These are phyloP conservation scores for Penicillium sp. DNA, from an alignment of 2,329 filamentous ascomycete genomes.

Conservation along the genomic window DNA sequence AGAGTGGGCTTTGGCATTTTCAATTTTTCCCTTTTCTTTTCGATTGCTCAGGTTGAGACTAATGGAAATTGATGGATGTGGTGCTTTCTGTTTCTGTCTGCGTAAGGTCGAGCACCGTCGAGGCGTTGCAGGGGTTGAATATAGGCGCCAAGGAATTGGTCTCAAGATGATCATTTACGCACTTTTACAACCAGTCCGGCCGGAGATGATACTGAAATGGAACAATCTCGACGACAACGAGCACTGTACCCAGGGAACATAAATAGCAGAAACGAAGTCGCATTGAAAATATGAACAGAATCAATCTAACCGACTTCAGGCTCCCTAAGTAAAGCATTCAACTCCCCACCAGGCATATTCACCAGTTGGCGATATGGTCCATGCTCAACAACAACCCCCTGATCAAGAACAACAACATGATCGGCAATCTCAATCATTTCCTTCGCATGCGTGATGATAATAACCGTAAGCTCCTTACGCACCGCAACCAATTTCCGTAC, in stretches of 20 bases:
- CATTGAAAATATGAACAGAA: no score
- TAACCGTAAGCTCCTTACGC: conserved; percentile 57
- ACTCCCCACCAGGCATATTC: conserved; percentile 44
- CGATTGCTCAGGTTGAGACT: background rate
- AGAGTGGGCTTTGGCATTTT: conserved; percentile 29
- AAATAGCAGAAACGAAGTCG: no score
- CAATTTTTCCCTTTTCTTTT: background rate
- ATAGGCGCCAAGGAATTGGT: background rate
- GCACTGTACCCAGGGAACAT: background rate
- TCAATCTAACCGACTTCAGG: background rate
- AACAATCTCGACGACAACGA: background rate
- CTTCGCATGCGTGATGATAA: conserved; percentile 75
- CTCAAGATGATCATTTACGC: background rate
- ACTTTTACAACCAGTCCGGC: no score
- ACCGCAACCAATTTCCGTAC: conserved; percentile 52
- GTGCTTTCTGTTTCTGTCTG: background rate
- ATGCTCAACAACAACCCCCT: conserved; percentile 64
- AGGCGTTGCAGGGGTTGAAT: background rate
- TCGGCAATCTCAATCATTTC: conserved; percentile 86
- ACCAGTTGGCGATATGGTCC: conserved; percentile 64
- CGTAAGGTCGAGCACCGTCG: background rate
- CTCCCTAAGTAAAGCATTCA: conserved; percentile 37
- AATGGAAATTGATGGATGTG: background rate
- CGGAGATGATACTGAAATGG: background rate
- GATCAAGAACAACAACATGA: conserved; percentile 66